Evolutionary conservation across 2,329 filamentous ascomycete species (phyloP).

Genomic region (Fusarium sp.): DNA sequence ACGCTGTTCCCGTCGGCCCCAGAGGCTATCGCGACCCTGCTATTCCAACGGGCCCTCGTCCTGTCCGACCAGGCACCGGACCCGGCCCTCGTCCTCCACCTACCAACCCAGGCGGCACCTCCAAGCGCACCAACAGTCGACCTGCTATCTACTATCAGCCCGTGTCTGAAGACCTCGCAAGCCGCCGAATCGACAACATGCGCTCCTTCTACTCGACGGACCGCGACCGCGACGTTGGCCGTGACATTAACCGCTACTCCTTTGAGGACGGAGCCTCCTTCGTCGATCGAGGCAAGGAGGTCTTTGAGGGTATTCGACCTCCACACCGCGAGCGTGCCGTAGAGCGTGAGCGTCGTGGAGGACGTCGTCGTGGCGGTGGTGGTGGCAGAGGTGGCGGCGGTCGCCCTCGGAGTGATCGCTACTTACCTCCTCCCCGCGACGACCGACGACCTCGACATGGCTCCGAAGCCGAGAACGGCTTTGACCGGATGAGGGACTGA

Average conservation of each 20-base stretch:
- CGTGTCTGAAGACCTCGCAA: constrained; percentile 69
- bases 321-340: constrained; percentile 58
- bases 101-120: constrained; percentile 31
- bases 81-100: constrained; percentile 39
- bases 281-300: constrained; percentile 76
- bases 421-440: constrained; percentile 41
- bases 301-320: constrained; percentile 69
- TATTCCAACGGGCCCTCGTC: constrained; percentile 50
- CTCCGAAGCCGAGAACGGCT: constrained; percentile 16
- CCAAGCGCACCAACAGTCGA: constrained; percentile 51
- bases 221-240: constrained; percentile 52
- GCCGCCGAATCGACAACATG: constrained; percentile 68
- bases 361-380: constrained; percentile 44
- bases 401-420: constrained; percentile 47
- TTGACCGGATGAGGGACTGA: constrained; percentile 21
- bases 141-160: constrained; percentile 60
- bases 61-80: constrained; percentile 48
- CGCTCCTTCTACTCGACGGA: constrained; percentile 56
- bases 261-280: constrained; percentile 72
- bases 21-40: constrained; percentile 41
- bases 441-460: constrained; percentile 23
- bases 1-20: constrained; percentile 52
- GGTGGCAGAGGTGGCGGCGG: constrained; percentile 42
- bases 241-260: constrained; percentile 71
- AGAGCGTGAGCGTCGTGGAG: constrained; percentile 51